phyloP scores from a whole-genome alignment of 176 grass and related monocot genomes.

The Lolium rigidum region DNA sequence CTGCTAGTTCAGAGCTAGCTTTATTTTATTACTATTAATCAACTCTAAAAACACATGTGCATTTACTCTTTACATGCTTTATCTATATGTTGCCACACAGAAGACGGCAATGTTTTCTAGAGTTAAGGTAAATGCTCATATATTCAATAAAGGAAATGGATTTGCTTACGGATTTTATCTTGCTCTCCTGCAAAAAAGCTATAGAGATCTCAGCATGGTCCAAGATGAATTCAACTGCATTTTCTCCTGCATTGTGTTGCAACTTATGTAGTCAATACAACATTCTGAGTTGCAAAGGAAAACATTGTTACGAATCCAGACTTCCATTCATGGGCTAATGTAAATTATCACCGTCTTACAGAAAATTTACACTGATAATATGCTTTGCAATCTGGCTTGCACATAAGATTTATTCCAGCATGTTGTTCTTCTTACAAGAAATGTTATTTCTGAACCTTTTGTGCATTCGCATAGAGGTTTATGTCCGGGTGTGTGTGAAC shows the following conservation, averaged over 20 bases:
- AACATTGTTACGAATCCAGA: background rate
- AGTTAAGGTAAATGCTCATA: slow-evolving; percentile 25
- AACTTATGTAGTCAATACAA: background rate
- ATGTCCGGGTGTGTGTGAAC: background rate
- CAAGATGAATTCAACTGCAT: slow-evolving; percentile 96
- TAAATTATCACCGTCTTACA: background rate
- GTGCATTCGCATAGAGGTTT: background rate
- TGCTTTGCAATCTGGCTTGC: background rate
- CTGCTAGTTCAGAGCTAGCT: background rate
- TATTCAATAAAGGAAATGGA: background rate
- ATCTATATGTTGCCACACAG: background rate
- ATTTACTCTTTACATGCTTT: background rate
- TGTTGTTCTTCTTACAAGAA: background rate
- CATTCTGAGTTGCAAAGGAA: background rate
- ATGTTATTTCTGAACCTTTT: background rate
- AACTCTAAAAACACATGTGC: background rate
- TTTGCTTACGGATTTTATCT: slow-evolving; percentile 82
- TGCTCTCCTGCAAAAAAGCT: slow-evolving; percentile 91
- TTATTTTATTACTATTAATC: background rate
- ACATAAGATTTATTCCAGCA: background rate
- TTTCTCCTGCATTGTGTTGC: slow-evolving; percentile 62
- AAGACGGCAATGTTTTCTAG: background rate
- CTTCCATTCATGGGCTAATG: slow-evolving; percentile 12
- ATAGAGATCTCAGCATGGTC: slow-evolving; percentile 90
- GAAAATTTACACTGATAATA: background rate